Evolutionary conservation across 768 basidiomycete genomes (phyloP), one percentile per base, ranked within the genome.

Genomic region (Favolaschia claudopus): DNA sequence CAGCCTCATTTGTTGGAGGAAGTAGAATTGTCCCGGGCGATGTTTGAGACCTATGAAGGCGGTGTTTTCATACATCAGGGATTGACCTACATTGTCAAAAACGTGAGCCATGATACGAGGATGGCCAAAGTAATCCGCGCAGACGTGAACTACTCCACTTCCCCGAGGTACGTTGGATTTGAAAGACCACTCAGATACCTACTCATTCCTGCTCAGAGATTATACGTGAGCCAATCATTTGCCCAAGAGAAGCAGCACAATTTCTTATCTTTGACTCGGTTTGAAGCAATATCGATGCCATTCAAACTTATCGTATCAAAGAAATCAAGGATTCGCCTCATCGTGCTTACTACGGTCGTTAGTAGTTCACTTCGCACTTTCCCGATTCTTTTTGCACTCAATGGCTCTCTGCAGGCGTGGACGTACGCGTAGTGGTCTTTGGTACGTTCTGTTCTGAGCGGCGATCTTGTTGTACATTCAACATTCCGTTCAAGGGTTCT

Each of bases 21-120:
- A 69, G 78, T 93, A 22, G 95, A 96, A 72, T 72, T 89, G 37
- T 93, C 91, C 20, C 79, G 94, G 28, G 92, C 93, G 0, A 74
- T 94, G 52, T 96, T 95, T 63, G 95, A 96, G 72, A 76, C 92
- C 9, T 96, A 95, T 66, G 93, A 95, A 74, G 95, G 94, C 13
- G 93, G 88, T 5, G 87, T 96, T 89, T 96, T 92, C 73, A 86
- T 96, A 74, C 93, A 95, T 67, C 94, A 95, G 76, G 94, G 95
- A 4, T 63, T 87, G 59, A 87, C 92, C 0, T 95, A 87, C 70
- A 79, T 95, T 39, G 93, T 93, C 55, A 85, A 83, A 69, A 90
- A 94, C 72, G 80, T 96, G 50, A 89, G 84, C 64, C 95, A 96
- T 65, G 93, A 95, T 67, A 72, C 82, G 4, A 89, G 84, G 69